These are phyloP conservation scores for Scytalidium sp. DNA, from an alignment of 2,329 filamentous ascomycete species.

Conservation along the genomic window DNA sequence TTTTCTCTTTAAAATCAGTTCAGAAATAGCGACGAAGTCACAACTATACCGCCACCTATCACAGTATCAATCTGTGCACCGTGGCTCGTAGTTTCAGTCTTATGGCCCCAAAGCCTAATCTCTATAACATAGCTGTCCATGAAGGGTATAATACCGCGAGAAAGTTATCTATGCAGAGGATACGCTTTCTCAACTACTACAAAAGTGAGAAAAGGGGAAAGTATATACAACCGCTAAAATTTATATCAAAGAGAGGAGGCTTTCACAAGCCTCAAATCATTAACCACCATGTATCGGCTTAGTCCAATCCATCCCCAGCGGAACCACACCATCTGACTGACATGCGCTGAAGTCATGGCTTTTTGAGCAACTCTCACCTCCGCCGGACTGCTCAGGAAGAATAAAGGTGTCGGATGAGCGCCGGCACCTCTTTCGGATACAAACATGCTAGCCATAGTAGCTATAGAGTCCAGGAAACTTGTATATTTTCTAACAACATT, in stretches of 20 bases:
- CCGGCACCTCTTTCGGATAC: slow-evolving; percentile 34
- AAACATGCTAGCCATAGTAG: slow-evolving; percentile 61
- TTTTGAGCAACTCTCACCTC: slow-evolving; percentile 67
- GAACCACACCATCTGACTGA: slow-evolving; percentile 99
- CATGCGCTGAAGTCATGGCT: slow-evolving; percentile 87
- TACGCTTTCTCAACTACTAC: neutral
- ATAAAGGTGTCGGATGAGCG: slow-evolving; percentile 55
- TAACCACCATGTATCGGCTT: slow-evolving; percentile 93
- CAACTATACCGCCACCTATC: no score
- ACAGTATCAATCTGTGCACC: no score
- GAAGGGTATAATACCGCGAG: neutral
- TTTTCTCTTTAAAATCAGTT: no score
- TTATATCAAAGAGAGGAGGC: slow-evolving; percentile 19
- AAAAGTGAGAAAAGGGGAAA: neutral
- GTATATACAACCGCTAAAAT: neutral
- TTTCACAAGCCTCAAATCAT: slow-evolving; percentile 70
- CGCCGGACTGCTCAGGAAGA: slow-evolving; percentile 68
- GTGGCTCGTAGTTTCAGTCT: no score
- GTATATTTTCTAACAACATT: slow-evolving; percentile 77
- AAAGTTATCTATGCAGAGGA: neutral
- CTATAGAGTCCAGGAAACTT: slow-evolving; percentile 70
- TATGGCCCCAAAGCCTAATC: no score
- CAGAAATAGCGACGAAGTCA: no score
- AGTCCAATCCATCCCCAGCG: slow-evolving; percentile 91
- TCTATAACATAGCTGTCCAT: no score